Conservation (phyloP, 2,329 filamentous ascomycete genomes). For the Chrysosporium queenslandicum region DNA sequence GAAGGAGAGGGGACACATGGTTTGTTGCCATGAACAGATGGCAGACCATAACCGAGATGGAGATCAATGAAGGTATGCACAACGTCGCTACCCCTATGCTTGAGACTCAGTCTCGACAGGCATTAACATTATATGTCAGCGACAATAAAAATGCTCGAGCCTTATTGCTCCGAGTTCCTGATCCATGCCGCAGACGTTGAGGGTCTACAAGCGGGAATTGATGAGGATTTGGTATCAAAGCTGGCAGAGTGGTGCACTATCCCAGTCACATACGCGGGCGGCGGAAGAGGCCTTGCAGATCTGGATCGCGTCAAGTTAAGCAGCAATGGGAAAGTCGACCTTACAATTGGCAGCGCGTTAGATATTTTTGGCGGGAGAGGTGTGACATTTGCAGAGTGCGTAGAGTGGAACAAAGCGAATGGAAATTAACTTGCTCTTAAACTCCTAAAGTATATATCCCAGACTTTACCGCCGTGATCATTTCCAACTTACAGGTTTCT, state of each 20-base stretch:
- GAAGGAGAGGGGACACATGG: conserved; percentile 66
- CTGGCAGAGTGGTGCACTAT: conserved; percentile 80
- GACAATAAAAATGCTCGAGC: conserved; percentile 69
- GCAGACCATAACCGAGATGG: conserved; percentile 96
- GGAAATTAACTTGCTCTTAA: conserved; percentile 16
- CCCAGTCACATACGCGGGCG: conserved; percentile 92
- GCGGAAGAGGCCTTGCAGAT: conserved; percentile 73
- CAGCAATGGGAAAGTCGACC: conserved; percentile 71
- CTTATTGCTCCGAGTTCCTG: conserved; percentile 91
- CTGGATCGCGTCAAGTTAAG: conserved; percentile 69
- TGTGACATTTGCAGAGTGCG: conserved; percentile 80
- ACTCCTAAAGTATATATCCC: too few relatives aligned
- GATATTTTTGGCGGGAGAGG: conserved; percentile 89
- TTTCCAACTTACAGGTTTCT: too few relatives aligned
- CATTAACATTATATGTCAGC: conserved; percentile 42
- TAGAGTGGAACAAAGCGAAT: conserved; percentile 63
- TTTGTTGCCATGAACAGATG: conserved; percentile 99
- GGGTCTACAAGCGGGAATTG: conserved; percentile 81
- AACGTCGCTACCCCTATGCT: not conserved
- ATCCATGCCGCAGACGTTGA: conserved; percentile 97
- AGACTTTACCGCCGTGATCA: too few relatives aligned
- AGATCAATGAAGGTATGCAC: conserved; percentile 70
- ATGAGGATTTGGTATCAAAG: conserved; percentile 67
- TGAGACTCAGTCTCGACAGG: not conserved
- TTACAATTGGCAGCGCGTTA: conserved; percentile 92